Conservation (phyloP, 2,329 filamentous ascomycete genomes). For the Alternaria ethzedia region DNA sequence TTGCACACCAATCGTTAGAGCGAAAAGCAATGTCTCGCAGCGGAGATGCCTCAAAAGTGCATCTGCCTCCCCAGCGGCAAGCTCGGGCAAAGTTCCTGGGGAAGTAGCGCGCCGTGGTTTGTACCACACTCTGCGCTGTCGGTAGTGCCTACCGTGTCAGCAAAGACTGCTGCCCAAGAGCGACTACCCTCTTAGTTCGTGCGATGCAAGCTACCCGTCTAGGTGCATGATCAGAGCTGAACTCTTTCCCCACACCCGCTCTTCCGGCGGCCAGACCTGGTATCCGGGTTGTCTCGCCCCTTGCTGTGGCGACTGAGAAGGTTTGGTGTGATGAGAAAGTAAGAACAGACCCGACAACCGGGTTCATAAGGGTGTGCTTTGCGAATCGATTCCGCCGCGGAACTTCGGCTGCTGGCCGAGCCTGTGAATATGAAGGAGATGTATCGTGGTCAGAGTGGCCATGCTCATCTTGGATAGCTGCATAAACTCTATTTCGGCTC, state of each 20-base stretch:
- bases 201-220: slow-evolving; percentile 37
- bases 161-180: background rate
- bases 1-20: slow-evolving; percentile 39
- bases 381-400: slow-evolving; percentile 28
- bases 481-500: background rate
- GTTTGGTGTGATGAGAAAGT: slow-evolving; percentile 28
- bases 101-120: slow-evolving; percentile 3
- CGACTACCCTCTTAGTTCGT: slow-evolving; percentile 19
- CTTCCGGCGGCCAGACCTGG: slow-evolving; percentile 36
- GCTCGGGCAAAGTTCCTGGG: slow-evolving; percentile 1
- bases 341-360: slow-evolving; percentile 38
- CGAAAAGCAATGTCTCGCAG: slow-evolving; percentile 19
- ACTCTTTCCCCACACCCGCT: slow-evolving; percentile 33
- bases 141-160: slow-evolving; percentile 3
- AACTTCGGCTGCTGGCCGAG: slow-evolving; percentile 34
- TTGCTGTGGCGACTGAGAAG: slow-evolving; percentile 34
- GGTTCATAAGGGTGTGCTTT: slow-evolving; percentile 30
- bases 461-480: background rate
- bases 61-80: slow-evolving; percentile 6
- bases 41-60: slow-evolving; percentile 14
- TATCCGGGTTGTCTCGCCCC: slow-evolving; percentile 33
- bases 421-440: slow-evolving; percentile 20
- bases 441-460: background rate
- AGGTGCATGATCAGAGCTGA: slow-evolving; percentile 35
- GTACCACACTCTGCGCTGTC: slow-evolving; percentile 17